Evolutionary conservation across 352 stramenopile species (phyloP), one percentile per base, ranked within the genome.

Genomic region (Globisporangium uncinulatum): DNA sequence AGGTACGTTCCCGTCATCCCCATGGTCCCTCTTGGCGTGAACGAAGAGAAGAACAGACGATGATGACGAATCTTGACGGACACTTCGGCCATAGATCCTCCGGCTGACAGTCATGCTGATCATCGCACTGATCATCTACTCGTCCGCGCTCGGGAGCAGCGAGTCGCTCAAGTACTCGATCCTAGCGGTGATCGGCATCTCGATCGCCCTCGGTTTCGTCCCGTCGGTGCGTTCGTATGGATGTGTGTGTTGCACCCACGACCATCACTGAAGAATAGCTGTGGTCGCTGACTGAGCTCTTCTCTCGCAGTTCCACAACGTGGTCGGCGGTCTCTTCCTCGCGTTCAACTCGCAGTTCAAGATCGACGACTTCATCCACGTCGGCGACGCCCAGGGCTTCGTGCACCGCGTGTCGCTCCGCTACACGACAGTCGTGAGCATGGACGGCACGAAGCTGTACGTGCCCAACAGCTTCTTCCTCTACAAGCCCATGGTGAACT

Each of bases 401-500:
- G 83, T 95, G 6, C 84, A 94, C 51, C 83, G 82, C 20, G 79
- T 94, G 6, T 88, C 82, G 56, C 70, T 95, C 45, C 78, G 86
- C 2, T 95, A 92, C 67, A 95, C 86, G 49, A 91, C 82, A 8
- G 58, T 95, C 21, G 69, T 93, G 64, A 92, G 76, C n/a, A 69
- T 83, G 17, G 83, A 92, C 31, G 79, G 80, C 39, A 93, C 86
- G 34, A 88, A 84, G 44, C 66, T 92, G 17, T 94, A 84, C 57
- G 73, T 95, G 20, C 83, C 83, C 29, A 94, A 94, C 66, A 94
- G 83, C 57, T 94, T 92, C 59, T 95, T 95, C 54, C 64, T 95
- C n/a, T 95, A 92, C 76, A 92, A 92, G 50, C 86, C 83, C 24
- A 93, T 95, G 86, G 77, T 95, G 34, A 95, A 95, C 57, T 95